Evolutionary conservation across 2,329 filamentous ascomycete genomes (phyloP).

Genomic region (Drechslerella coelobrocha): DNA sequence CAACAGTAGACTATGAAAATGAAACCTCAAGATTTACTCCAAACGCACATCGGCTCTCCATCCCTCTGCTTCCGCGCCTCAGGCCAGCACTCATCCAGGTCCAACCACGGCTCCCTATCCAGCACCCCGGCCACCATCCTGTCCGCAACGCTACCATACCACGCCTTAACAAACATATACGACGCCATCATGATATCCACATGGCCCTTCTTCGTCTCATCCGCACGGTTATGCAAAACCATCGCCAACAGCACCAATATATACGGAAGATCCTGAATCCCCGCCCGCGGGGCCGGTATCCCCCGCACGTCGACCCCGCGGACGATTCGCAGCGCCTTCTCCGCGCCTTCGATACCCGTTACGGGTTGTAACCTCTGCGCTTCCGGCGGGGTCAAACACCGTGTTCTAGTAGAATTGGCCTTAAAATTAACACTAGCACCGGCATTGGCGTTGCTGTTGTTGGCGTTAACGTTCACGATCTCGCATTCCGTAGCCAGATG

Average conservation of each 20-base stretch:
- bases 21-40: background rate
- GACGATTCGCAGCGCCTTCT: slow-evolving; percentile 17
- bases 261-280: slow-evolving; percentile 33
- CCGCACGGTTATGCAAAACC: slow-evolving; percentile 23
- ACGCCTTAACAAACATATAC: slow-evolving; percentile 32
- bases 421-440: too few species aligned
- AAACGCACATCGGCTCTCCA: background rate
- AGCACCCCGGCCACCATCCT: slow-evolving; percentile 9
- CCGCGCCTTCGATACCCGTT: background rate
- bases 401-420: too few species aligned
- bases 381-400: too few species aligned
- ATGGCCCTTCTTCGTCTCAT: slow-evolving; percentile 2
- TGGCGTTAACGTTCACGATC: slow-evolving; percentile 9
- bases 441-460: too few species aligned
- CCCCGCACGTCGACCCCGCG: slow-evolving; percentile 14
- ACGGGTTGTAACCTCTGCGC: slow-evolving; percentile 1
- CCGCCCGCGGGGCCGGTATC: background rate
- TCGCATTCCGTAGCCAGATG: slow-evolving; percentile 38
- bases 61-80: slow-evolving; percentile 3
- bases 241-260: slow-evolving; percentile 8
- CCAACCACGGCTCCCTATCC: slow-evolving; percentile 7
- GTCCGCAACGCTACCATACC: slow-evolving; percentile 14
- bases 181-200: slow-evolving; percentile 11
- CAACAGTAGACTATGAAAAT: background rate
- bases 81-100: slow-evolving; percentile 20